Conservation (phyloP, 1,284 basidiomycete species). For the Nidula niveotomentosa region DNA sequence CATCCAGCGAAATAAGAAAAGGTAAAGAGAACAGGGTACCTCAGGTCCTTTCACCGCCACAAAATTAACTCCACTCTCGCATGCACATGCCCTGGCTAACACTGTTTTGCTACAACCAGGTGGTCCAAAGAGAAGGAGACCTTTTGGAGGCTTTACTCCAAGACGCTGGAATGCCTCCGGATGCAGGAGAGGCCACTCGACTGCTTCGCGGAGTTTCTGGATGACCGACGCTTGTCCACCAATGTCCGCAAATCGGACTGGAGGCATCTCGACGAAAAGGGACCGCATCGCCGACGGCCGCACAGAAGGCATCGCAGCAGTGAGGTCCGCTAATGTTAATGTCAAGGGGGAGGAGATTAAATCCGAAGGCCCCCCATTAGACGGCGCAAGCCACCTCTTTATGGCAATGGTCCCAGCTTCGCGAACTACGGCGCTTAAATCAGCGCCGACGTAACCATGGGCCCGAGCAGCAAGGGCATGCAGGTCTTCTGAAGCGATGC, state of each 20-base stretch:
- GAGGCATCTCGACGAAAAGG: conserved; percentile 85
- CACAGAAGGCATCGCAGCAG: conserved; percentile 72
- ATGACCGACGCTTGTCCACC: conserved; percentile 85
- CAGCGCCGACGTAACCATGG: conserved; percentile 98
- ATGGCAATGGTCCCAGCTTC: conserved; percentile 93
- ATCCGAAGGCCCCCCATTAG: conserved; percentile 15
- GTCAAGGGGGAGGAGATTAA: conserved; percentile 30
- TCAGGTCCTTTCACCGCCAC: conserved; percentile 98
- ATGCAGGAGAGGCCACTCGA: conserved; percentile 95
- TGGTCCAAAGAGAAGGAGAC: conserved; percentile 93
- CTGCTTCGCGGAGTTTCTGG: conserved; percentile 81
- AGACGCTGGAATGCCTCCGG: conserved; percentile 84
- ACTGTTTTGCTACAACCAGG: conserved; percentile 98
- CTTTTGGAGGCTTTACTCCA: conserved; percentile 88
- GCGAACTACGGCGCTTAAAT: conserved; percentile 89
- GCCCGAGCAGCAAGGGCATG: conserved; percentile 73
- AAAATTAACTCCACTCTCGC: conserved; percentile 95
- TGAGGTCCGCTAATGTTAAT: conserved; percentile 67
- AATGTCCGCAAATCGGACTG: conserved; percentile 86
- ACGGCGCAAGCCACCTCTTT: conserved; percentile 68
- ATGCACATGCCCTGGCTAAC: conserved; percentile 91
- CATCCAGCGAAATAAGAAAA: not conserved
- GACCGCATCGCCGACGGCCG: conserved; percentile 95
- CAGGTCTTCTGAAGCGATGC: conserved; percentile 63
- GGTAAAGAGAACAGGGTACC: conserved; percentile 14